A percentile compares a stretch with the other conserved stretches of the same genome.
phyloP scores from a whole-genome alignment of 352 stramenopile species.

The Phytophthora hybrid region DNA sequence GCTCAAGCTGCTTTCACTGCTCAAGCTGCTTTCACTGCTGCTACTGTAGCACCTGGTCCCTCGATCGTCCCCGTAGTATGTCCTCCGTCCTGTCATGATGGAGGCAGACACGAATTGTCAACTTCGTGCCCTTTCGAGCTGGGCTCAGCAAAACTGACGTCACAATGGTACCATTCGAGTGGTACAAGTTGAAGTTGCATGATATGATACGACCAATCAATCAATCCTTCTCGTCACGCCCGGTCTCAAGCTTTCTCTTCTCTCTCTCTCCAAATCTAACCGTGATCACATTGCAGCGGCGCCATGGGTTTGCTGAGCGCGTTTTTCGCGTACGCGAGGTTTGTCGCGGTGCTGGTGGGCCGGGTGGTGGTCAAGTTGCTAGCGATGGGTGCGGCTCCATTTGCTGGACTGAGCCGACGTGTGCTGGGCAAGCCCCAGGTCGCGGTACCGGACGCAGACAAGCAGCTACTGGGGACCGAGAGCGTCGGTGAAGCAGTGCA shows the following conservation, averaged over 20 bases:
- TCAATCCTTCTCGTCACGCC: conserved; percentile 5
- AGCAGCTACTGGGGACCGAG: conserved; percentile 23
- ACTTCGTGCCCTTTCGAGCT: conserved; percentile 18
- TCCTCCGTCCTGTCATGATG: conserved; percentile 18
- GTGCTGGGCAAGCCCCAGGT: conserved; percentile 22
- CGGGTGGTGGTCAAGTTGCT: conserved; percentile 30
- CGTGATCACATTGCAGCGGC: not conserved
- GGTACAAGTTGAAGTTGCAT: conserved; percentile 38
- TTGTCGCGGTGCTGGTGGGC: conserved; percentile 24
- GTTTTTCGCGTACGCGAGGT: conserved; percentile 32
- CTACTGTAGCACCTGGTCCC: conserved; percentile 7
- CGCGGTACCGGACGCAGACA: conserved; percentile 18
- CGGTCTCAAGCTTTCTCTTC: conserved; percentile 17
- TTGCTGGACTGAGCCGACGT: conserved; percentile 6
- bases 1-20: no score
- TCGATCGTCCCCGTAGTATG: not conserved
- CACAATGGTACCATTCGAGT: conserved; percentile 16
- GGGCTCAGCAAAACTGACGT: conserved; percentile 19
- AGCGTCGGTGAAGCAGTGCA: conserved; percentile 6
- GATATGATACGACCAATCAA: conserved; percentile 1
- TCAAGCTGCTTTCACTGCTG: conserved; percentile 33
- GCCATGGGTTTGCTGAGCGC: conserved; percentile 41
- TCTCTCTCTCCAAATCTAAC: not conserved
- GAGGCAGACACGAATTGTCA: conserved; percentile 1
- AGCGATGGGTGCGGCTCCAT: conserved; percentile 5